Evolutionary conservation across 768 basidiomycete species (phyloP), one percentile per base, ranked within the genome.

Genomic region (Favolaschia claudopus): DNA sequence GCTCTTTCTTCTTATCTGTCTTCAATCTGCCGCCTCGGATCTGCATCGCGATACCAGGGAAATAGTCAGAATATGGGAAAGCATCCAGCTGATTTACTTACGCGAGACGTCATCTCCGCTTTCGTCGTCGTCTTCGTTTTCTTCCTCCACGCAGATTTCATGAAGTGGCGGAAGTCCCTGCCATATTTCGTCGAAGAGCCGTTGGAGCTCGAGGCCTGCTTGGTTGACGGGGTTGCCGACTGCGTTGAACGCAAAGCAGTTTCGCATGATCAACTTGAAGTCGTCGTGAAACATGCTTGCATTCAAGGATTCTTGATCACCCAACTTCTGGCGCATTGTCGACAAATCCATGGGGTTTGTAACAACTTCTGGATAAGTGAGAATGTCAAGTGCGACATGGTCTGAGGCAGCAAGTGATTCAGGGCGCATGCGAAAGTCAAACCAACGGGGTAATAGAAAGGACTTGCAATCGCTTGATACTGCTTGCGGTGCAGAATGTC

Each of bases 381-480:
- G 96, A 44, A 98, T 83, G 31, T 89, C 84, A 64, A 95, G 81
- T 67, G 85, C 86, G 38, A 87, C 77, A 76, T 88, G 87, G 72
- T 97, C 95, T 95, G 27, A 33, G 50, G 46, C 17, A 25, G 50
- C 64, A 22, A 53, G 55, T 33, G 53, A 51, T 52, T 27, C 17
- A 52, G n/a, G 43, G 31, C 29, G 52, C 42, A 37, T 31, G 56
- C 27, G 33, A 40, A 22, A 39, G 51, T 34, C 51, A 43, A 22
- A 91, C 94, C 94, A 65, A 99, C 95, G 58, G 97, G 95, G 71
- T 93, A 91, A 65, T 96, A 91, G 78, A 99, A 99, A 5, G 93
- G 92, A 69, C 82, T 81, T 1, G 93, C 94, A 56, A 88, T 77
- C 31, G 74, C 68, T 69, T 80, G 87, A 66, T 94, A 86, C 69